These are phyloP conservation scores for Magnaporthiopsis rhizophila DNA, from an alignment of 2,329 filamentous ascomycete genomes.

Conservation along the genomic window DNA sequence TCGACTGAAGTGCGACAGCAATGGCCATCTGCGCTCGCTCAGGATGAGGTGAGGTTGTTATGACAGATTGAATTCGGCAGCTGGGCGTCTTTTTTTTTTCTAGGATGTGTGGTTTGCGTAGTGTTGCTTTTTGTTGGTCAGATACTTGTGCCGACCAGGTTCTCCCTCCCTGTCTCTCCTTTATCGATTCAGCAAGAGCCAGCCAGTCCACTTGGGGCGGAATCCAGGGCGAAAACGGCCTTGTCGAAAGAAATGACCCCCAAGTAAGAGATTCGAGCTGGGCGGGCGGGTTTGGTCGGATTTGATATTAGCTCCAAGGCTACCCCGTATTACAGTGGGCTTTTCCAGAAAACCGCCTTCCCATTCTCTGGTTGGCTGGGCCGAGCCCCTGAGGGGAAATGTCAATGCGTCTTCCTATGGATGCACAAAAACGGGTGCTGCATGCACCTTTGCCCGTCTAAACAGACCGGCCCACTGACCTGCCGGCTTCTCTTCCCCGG, in stretches of 20 bases:
- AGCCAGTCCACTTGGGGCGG: background rate
- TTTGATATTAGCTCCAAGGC: background rate
- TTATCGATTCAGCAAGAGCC: background rate
- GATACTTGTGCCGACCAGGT: background rate
- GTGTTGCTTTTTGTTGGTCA: background rate
- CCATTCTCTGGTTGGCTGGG: background rate
- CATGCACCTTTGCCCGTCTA: background rate
- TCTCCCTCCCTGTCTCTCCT: background rate
- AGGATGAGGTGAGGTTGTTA: background rate
- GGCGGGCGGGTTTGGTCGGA: background rate
- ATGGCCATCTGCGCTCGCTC: background rate
- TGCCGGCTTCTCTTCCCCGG: background rate
- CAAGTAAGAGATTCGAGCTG: background rate
- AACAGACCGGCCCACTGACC: background rate
- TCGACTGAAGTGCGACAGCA: background rate
- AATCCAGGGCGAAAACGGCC: background rate
- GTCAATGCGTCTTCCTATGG: background rate
- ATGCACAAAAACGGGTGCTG: background rate
- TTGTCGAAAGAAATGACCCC: background rate
- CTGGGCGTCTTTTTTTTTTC: background rate
- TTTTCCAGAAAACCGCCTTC: background rate
- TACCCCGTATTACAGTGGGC: background rate
- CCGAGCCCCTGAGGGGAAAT: background rate
- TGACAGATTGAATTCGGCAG: background rate
- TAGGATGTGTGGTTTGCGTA: background rate